phyloP scores from a whole-genome alignment of 176 grass and related monocot genomes.

The Musa acuminata region DNA sequence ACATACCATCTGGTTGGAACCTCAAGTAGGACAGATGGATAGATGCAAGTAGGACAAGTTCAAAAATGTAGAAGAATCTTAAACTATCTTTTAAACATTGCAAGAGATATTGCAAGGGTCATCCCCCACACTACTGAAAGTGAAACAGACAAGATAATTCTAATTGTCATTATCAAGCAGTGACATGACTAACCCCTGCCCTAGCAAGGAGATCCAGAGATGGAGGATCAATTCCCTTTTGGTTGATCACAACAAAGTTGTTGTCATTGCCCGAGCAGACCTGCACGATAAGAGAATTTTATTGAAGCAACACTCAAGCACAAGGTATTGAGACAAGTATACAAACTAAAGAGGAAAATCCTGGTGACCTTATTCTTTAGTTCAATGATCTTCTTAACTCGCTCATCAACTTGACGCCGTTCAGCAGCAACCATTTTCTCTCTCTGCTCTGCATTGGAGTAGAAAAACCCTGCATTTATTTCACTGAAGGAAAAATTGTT shows the following conservation, averaged over 20 bases:
- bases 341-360: background rate
- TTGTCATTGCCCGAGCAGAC: slow-evolving; percentile 68
- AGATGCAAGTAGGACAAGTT: background rate
- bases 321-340: background rate
- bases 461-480: slow-evolving; percentile 99
- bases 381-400: slow-evolving; percentile 87
- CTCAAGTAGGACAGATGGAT: background rate
- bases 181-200: slow-evolving; percentile 59
- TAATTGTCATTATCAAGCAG: background rate
- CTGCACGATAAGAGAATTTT: slow-evolving; percentile 32
- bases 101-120: background rate
- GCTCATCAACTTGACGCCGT: slow-evolving; percentile 93
- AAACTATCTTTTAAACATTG: background rate
- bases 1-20: background rate
- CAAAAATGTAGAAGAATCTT: background rate
- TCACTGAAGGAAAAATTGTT: slow-evolving; percentile 46
- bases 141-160: background rate
- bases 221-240: slow-evolving; percentile 97
- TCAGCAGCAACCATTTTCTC: slow-evolving; percentile 97
- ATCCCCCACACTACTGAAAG: background rate
- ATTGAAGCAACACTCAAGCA: background rate
- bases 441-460: slow-evolving; percentile 92
- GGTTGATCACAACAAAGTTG: slow-evolving; percentile 94
- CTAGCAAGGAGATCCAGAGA: slow-evolving; percentile 90
- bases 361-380: slow-evolving; percentile 70